These are phyloP conservation scores for Ophiostoma himal-ulmi DNA, from an alignment of 2,329 filamentous ascomycete genomes.

Conservation along the genomic window DNA sequence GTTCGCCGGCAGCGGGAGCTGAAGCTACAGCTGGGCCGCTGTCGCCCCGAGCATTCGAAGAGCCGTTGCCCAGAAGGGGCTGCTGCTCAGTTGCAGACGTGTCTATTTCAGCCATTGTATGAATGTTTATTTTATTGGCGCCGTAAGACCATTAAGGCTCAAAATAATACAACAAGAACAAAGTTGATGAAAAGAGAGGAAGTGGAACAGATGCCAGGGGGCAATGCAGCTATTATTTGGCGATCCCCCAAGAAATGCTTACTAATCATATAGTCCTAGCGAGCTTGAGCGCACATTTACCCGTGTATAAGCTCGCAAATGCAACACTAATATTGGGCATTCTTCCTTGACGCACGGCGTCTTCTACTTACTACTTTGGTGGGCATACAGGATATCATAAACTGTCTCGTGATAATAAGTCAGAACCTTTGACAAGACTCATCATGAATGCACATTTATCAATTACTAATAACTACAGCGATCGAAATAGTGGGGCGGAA, in stretches of 20 bases:
- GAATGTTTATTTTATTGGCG: background rate
- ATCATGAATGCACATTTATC: too few relatives aligned
- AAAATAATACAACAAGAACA: background rate
- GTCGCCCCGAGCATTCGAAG: background rate
- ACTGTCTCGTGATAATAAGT: too few relatives aligned
- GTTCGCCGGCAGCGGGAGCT: background rate
- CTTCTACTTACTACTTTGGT: background rate
- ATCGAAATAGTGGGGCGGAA: too few relatives aligned
- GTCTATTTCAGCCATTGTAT: background rate
- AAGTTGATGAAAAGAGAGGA: background rate
- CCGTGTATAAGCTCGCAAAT: background rate
- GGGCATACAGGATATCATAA: too few relatives aligned
- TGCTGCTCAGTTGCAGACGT: background rate
- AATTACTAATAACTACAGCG: too few relatives aligned
- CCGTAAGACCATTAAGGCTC: background rate
- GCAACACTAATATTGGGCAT: background rate
- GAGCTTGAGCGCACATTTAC: background rate
- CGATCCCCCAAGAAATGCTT: too few relatives aligned
- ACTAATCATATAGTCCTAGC: background rate
- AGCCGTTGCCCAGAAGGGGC: slow-evolving; percentile 1
- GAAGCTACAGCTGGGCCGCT: background rate
- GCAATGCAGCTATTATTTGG: background rate
- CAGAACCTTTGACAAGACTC: too few relatives aligned
- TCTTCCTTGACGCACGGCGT: background rate
- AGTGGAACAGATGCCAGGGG: background rate